Base-by-base conservation (phyloP, 805 yeast genomes). In the Kodamaea jinghongensis region DNA sequence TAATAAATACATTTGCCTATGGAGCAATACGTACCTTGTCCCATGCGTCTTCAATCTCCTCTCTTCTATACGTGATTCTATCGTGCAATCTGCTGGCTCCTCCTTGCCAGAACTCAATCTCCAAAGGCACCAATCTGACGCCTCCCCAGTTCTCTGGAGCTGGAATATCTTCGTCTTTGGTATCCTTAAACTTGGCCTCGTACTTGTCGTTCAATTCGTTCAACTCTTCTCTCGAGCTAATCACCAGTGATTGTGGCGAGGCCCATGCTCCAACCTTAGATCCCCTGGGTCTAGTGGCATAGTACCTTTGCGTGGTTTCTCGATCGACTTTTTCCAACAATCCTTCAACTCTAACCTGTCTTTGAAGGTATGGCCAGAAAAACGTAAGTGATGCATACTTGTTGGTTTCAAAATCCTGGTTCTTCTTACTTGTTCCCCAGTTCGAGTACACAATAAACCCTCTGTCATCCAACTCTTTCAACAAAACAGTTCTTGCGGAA, bases 61-160 rank as follows among this genome's bases (percentile, higher is more conserved):
- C 78, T 58, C 95, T 73, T 45, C 76, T 73, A 63, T 75, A 90
- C 10, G 81, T 78, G 36, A 90, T 70, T 51, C 99, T 77, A 61
- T 93, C 99, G 61, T 93, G 99, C 37, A 91, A 70, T 60, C 99
- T 77, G 55, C 86, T 83, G 44, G 76, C 72, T 47, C 99, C 79
- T 12, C 99, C 99, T 67, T 93, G 99, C 97, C 98, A 93, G 57
- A 91, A 93, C 65, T 93, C 99, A 49, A 91, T 76, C 56, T 88
- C 96, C 33, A 86, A 65, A 4, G 99, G 99, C 30, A 84, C 79
- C 12, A 93, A 73, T 55, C 96, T 75, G 36, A 93, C 58, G 0
- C 99, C 99, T 39, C 98, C 99, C 99, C 99, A 93, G 58, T 70
- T 83, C 26, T 86, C 90, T 11, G 99, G 99, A 48, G 95, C 84